Conservation (phyloP, 192 early-diverging fungal species). For the Diversispora epigaea region DNA sequence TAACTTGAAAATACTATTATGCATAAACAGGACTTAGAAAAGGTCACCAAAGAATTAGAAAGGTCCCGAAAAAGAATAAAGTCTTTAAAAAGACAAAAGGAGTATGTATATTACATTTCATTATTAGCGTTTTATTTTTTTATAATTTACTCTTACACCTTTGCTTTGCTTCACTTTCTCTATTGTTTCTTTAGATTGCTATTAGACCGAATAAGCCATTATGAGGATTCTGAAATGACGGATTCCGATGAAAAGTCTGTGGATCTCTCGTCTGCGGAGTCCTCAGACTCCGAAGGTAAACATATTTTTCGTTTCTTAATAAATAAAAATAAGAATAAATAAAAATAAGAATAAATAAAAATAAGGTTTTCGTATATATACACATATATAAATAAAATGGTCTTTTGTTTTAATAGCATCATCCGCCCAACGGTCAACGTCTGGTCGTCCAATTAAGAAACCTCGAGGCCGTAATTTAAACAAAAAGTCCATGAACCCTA, state of each 20-base stretch:
- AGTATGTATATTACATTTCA: slow-evolving; percentile 5
- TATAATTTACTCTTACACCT: not conserved
- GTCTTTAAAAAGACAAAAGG: slow-evolving; percentile 29
- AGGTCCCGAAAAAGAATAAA: slow-evolving; percentile 22
- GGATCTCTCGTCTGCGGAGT: not conserved
- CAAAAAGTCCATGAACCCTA: slow-evolving; percentile 30
- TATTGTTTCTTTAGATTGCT: slow-evolving; percentile 1
- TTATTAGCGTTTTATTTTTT: not conserved
- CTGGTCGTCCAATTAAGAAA: slow-evolving; percentile 34
- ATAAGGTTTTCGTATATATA: too few relatives aligned
- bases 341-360: too few relatives aligned
- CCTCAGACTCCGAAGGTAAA: slow-evolving; percentile 20
- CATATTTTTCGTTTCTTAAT: too few relatives aligned
- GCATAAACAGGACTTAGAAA: not conserved
- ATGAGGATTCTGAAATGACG: slow-evolving; percentile 1
- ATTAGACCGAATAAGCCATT: slow-evolving; percentile 23
- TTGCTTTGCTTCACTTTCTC: not conserved
- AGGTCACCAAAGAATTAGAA: slow-evolving; percentile 21
- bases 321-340: too few relatives aligned
- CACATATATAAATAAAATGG: too few relatives aligned
- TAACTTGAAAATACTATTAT: too few relatives aligned
- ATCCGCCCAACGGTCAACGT: slow-evolving; percentile 30
- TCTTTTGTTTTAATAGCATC: not conserved
- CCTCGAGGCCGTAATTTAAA: slow-evolving; percentile 31
- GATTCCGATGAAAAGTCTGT: slow-evolving; percentile 21